These are phyloP conservation scores for Candida namnaoensis DNA, from an alignment of 805 yeast species.

Conservation along the genomic window DNA sequence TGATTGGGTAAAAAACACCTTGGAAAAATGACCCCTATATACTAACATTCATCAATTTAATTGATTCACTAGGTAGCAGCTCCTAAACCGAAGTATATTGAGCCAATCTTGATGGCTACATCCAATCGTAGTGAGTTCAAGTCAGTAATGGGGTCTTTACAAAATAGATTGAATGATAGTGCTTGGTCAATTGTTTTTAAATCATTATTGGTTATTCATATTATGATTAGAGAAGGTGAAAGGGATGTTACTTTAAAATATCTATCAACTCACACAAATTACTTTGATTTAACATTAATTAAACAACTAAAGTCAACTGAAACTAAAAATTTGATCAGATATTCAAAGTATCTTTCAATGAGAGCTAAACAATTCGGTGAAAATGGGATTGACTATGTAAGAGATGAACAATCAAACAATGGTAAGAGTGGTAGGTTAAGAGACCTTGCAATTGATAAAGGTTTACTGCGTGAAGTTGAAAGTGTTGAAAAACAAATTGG, in stretches of 20 bases:
- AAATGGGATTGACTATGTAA: slow-evolving; percentile 67
- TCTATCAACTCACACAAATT: slow-evolving; percentile 39
- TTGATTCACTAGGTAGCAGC: slow-evolving; percentile 63
- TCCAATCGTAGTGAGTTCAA: slow-evolving; percentile 38
- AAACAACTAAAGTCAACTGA: slow-evolving; percentile 32
- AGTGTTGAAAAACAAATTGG: slow-evolving; percentile 78
- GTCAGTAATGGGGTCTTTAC: slow-evolving; percentile 60
- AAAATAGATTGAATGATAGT: slow-evolving; percentile 56
- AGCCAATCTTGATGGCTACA: slow-evolving; percentile 66
- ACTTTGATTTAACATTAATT: slow-evolving; percentile 36
- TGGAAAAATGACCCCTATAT: not conserved
- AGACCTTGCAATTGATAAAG: slow-evolving; percentile 60
- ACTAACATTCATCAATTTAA: slow-evolving; percentile 1
- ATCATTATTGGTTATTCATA: slow-evolving; percentile 74
- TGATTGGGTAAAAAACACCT: not conserved
- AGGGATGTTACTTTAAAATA: slow-evolving; percentile 62
- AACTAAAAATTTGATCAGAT: slow-evolving; percentile 48
- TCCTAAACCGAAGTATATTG: slow-evolving; percentile 94
- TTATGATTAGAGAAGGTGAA: slow-evolving; percentile 90
- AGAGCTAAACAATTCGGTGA: slow-evolving; percentile 64
- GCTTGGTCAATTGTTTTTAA: slow-evolving; percentile 93
- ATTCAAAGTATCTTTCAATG: slow-evolving; percentile 60
- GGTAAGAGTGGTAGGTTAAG: slow-evolving; percentile 54
- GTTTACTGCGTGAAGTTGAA: slow-evolving; percentile 77
- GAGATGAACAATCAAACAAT: slow-evolving; percentile 46